phyloP scores from a whole-genome alignment of 108 stramenopile species.

The Skeletonema grethae region DNA sequence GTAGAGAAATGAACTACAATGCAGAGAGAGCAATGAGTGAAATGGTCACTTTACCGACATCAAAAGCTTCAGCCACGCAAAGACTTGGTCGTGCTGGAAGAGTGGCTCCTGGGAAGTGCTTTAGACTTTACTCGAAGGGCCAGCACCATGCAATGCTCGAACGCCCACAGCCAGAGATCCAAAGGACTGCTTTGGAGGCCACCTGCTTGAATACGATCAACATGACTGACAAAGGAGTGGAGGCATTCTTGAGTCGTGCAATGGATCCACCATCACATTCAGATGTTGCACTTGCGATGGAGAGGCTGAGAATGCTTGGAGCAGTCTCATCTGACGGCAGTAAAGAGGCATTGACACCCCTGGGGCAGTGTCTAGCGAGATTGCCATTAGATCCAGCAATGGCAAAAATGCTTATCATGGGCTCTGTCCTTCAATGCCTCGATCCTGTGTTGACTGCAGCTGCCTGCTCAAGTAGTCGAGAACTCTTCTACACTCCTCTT shows the following conservation, averaged over 20 bases:
- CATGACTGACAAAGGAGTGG: slow-evolving; percentile 44
- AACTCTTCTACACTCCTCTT: slow-evolving; percentile 19
- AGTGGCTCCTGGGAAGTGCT: slow-evolving; percentile 97
- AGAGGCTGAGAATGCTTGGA: slow-evolving; percentile 59
- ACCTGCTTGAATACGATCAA: slow-evolving; percentile 66
- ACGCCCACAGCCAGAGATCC: slow-evolving; percentile 89
- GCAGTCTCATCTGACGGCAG: slow-evolving; percentile 40
- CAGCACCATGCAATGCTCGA: slow-evolving; percentile 86
- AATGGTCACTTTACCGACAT: slow-evolving; percentile 92
- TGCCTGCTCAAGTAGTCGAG: slow-evolving; percentile 37
- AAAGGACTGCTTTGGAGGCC: slow-evolving; percentile 90
- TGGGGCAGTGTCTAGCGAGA: slow-evolving; percentile 76
- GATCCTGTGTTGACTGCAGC: slow-evolving; percentile 75
- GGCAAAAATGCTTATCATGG: slow-evolving; percentile 71
- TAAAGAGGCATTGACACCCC: slow-evolving; percentile 65
- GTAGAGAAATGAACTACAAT: slow-evolving; percentile 93
- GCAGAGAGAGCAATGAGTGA: slow-evolving; percentile 95
- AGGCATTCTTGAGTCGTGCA: slow-evolving; percentile 66
- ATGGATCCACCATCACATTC: slow-evolving; percentile 76
- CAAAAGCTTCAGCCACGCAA: slow-evolving; percentile 90
- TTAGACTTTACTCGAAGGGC: slow-evolving; percentile 93
- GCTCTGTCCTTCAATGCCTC: slow-evolving; percentile 61
- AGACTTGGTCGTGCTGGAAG: slow-evolving; percentile 93
- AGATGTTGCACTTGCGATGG: slow-evolving; percentile 46
- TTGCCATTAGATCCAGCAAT: slow-evolving; percentile 82